Evolutionary conservation across 768 basidiomycete genomes (phyloP).

Genomic region (Amanita phalloides): DNA sequence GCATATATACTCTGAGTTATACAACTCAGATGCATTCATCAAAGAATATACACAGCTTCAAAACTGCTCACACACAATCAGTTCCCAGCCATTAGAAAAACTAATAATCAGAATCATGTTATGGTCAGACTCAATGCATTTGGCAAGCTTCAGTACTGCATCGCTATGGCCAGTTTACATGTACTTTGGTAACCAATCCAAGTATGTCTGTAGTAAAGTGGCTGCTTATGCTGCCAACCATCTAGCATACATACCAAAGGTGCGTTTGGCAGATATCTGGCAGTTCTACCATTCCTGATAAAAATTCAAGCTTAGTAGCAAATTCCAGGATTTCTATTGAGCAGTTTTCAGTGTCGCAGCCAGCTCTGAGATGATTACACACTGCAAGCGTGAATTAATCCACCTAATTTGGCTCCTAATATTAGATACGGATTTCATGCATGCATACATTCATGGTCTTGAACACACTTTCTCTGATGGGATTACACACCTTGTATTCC

Average conservation of each 20-base stretch:
- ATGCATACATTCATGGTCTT: conserved; percentile 22
- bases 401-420: too few species aligned
- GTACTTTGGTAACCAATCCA: conserved; percentile 29
- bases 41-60: not conserved
- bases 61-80: not conserved
- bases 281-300: too few species aligned
- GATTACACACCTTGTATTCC: conserved; percentile 18
- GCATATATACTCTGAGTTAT: too few species aligned
- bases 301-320: too few species aligned
- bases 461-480: conserved; percentile 19
- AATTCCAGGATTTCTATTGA: too few species aligned
- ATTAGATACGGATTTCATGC: conserved; percentile 21
- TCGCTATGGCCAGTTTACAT: conserved; percentile 32
- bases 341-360: too few species aligned
- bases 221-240: not conserved
- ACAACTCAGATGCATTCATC: too few species aligned
- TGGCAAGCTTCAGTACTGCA: conserved; percentile 25
- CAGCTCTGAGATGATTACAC: too few species aligned
- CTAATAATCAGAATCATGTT: conserved; percentile 14
- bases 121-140: conserved; percentile 24
- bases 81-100: not conserved
- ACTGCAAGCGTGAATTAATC: too few species aligned
- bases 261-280: too few species aligned
- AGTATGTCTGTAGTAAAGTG: conserved; percentile 18
- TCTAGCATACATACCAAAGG: not conserved